A percentile compares a stretch with the other conserved stretches of the same genome.
These are phyloP conservation scores for Calophaca sinica DNA, from an alignment of 306 rosid species.

Conservation along the genomic window DNA sequence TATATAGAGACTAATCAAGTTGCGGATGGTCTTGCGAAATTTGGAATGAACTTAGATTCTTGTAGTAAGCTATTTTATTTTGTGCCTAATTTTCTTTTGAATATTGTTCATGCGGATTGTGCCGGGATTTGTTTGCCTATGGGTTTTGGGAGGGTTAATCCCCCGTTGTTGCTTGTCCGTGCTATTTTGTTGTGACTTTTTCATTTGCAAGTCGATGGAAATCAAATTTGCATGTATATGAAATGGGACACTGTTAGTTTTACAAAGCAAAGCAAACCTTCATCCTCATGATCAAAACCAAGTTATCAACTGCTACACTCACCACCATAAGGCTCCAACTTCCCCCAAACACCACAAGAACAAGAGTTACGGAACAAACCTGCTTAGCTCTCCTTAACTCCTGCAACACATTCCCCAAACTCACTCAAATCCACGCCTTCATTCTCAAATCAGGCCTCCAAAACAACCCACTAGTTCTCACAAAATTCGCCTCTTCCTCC, in stretches of 20 bases:
- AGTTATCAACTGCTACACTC: constrained; percentile 33
- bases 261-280: background rate
- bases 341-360: constrained; percentile 43
- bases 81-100: too few relatives aligned
- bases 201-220: too few relatives aligned
- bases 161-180: too few relatives aligned
- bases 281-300: constrained; percentile 36
- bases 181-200: too few relatives aligned
- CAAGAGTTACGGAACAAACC: constrained; percentile 72
- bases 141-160: too few relatives aligned
- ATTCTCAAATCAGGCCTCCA: constrained; percentile 73
- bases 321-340: constrained; percentile 35
- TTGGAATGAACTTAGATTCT: too few relatives aligned
- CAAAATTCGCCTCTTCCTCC: constrained; percentile 80
- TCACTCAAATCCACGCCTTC: constrained; percentile 68
- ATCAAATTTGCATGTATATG: too few relatives aligned
- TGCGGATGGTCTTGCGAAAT: too few relatives aligned
- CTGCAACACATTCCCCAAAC: constrained; percentile 54
- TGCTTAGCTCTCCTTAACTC: constrained; percentile 64
- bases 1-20: too few relatives aligned
- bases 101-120: too few relatives aligned
- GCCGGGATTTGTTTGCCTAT: too few relatives aligned
- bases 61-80: too few relatives aligned
- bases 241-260: background rate
- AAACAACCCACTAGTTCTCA: constrained; percentile 78